Base-by-base conservation (phyloP, 1,284 basidiomycete species). In the Phaffia rhodozyma region DNA sequence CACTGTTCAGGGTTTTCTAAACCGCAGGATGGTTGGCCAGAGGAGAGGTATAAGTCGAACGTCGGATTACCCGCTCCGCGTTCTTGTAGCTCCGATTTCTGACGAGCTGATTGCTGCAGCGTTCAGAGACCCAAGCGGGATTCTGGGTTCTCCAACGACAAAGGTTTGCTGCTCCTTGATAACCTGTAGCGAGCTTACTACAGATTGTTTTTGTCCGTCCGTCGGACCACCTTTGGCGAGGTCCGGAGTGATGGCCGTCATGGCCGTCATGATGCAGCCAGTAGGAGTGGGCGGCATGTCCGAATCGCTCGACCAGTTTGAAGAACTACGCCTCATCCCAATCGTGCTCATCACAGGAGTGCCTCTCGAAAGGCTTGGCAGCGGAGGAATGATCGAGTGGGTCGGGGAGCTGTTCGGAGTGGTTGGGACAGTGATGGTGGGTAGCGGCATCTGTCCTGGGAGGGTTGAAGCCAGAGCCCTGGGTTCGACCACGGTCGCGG, bases 241-340 rank as follows among this genome's bases (percentile, higher is more conserved):
- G 11, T 55, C 21, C 16, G 38, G 21, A 32, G 38, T 34, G 25
- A 50, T 21, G 61, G 47, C 29, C 34, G 60, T 32, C 29, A 38
- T 55, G 18, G 47, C 32, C 47, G 58, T 60, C 52, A 54, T 16
- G n/a, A 25, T 55, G 7, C 27, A n/a, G 25, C 48, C 55, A 21
- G 63, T 65, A 23, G 63, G 63, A 18, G 63, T 65, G 25, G 60
- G 55, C 16, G 63, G 63, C 59, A 65, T 60, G 48, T 57, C 63
- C 27, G 58, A 55, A 48, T 65, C 63, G 32, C 53, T 52, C 23
- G 57, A 59, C 49, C 52, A 49, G 48, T 43, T 43, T 16, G 38
- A 43, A 2, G 38, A 43, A 43, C 38, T 43, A 5, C 38, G 38
- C 38, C 38, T 43, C 38, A 43, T 43, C 5, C 38, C 38, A 11